Percentiles rank a stretch among this genome's conserved stretches.
phyloP scores from a whole-genome alignment of 345 rosid genomes.

The Conringia planisiliqua region DNA sequence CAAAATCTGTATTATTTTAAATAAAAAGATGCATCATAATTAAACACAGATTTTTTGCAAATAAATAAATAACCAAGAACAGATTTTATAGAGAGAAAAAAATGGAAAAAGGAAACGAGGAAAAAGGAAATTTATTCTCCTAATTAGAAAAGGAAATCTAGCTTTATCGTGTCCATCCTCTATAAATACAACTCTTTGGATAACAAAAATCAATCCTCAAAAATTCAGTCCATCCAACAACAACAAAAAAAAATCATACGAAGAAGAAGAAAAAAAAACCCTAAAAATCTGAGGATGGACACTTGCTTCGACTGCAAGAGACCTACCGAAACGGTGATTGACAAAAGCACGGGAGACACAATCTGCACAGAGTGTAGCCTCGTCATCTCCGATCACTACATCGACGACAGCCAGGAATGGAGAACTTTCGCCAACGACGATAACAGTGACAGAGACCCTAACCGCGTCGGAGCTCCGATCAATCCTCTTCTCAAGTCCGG shows the following conservation, averaged over 20 bases:
- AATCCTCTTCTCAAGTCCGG: conserved; percentile 24
- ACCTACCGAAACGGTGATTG: background rate
- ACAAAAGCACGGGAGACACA: conserved; percentile 14
- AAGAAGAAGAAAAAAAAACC: background rate
- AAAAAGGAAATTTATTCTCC: background rate
- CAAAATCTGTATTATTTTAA: background rate
- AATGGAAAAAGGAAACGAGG: background rate
- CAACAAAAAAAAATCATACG: background rate
- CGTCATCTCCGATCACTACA: background rate
- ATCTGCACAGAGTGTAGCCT: conserved; percentile 23
- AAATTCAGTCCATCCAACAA: background rate
- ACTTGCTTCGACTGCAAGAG: conserved; percentile 18
- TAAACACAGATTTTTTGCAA: background rate
- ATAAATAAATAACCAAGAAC: background rate
- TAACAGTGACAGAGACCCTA: background rate
- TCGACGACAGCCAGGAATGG: background rate
- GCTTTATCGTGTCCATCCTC: background rate
- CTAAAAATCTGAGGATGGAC: conserved; percentile 6
- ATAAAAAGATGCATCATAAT: background rate
- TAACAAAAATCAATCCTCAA: background rate
- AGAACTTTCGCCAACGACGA: conserved; percentile 18
- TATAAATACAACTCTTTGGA: background rate
- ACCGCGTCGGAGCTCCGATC: conserved; percentile 14
- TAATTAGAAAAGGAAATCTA: background rate
- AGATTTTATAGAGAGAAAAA: background rate